Base-by-base conservation (phyloP, 805 yeast genomes). In the Ascoidea rubescens region DNA sequence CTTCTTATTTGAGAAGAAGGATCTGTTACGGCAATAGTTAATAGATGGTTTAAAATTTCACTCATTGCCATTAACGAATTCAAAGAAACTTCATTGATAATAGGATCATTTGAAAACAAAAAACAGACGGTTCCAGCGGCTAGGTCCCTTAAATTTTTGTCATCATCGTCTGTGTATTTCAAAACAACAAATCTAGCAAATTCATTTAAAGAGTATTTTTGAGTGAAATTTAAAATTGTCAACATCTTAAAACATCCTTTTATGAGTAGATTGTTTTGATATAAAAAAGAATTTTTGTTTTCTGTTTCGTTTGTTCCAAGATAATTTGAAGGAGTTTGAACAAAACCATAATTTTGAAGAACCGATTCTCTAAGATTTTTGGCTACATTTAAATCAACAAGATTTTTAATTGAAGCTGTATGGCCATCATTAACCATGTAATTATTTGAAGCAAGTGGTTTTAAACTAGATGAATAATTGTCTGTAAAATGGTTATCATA, bases 21-120 rank as follows among this genome's bases (percentile, higher is more conserved):
- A 59, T 93, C 99, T 0, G 96, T 85, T 12, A 91, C 84, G 2
- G 95, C 88, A 6, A 88, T 74, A 0, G 95, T 79, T 44, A 93
- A 67, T 17, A 93, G 70, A 62, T 85, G 86, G 53, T 84, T 87
- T 47, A 95, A 70, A 1, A 93, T 95, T 54, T 87, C 89, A 52
- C 87, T 80, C 1, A 90, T 96, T 0, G 96, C 87, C 54, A 77
- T 77, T 51, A 91, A 70, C 0, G 97, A 84, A 64, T 86, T 78
- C 1, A 84, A 79, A 58, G 96, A 84, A 1, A 87, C 80, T 63
- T 88, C 95, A 55, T 77, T 77, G 57, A 93, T 82, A n/a, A 90
- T 85, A 1, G 93, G 83, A 59, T 89, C 96, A 46, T 78, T 77
- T 45, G 80, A 71, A 60, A 85, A 88, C 17, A 93, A 72, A 37